Evolutionary conservation across 2,329 filamentous ascomycete species (phyloP).

Genomic region (Sporothrix dimorphospora): DNA sequence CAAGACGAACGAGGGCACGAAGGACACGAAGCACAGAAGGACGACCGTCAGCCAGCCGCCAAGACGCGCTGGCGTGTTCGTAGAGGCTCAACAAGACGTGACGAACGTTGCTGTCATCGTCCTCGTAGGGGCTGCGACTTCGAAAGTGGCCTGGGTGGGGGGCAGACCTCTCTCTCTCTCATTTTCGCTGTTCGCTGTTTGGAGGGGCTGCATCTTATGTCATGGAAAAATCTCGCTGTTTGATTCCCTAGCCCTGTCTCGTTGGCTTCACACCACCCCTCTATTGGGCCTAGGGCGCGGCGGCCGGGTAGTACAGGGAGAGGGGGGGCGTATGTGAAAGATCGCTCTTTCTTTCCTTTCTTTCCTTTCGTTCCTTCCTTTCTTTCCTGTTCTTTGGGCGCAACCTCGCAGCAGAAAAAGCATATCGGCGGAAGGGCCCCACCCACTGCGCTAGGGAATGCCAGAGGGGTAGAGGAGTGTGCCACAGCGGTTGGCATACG

Average conservation of each 20-base stretch:
- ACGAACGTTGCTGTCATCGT: not conserved
- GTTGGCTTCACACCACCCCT: conserved; percentile 8
- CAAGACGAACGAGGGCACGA: not conserved
- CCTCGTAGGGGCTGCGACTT: not conserved
- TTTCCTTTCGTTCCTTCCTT: not conserved
- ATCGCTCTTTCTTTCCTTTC: not conserved
- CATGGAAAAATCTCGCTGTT: conserved; percentile 22
- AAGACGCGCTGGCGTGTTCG: conserved; percentile 5
- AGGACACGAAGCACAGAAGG: not conserved
- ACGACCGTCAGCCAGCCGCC: not conserved
- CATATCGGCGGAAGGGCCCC: not conserved
- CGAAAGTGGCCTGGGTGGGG: conserved; percentile 6
- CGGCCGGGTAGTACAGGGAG: not conserved
- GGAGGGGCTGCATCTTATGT: not conserved
- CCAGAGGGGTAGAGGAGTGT: not conserved
- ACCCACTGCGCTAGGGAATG: conserved; percentile 6
- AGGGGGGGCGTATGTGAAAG: not conserved
- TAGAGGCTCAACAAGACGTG: conserved; percentile 16
- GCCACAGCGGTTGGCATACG: not conserved
- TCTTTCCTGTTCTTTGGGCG: not conserved
- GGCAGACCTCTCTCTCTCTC: not conserved
- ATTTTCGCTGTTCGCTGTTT: too few relatives aligned
- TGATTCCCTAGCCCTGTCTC: conserved; percentile 19
- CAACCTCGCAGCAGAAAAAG: not conserved
- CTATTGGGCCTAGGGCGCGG: conserved; percentile 13